Evolutionary conservation across 2,329 filamentous ascomycete species (phyloP).

Genomic region (Dendryphion nanum): DNA sequence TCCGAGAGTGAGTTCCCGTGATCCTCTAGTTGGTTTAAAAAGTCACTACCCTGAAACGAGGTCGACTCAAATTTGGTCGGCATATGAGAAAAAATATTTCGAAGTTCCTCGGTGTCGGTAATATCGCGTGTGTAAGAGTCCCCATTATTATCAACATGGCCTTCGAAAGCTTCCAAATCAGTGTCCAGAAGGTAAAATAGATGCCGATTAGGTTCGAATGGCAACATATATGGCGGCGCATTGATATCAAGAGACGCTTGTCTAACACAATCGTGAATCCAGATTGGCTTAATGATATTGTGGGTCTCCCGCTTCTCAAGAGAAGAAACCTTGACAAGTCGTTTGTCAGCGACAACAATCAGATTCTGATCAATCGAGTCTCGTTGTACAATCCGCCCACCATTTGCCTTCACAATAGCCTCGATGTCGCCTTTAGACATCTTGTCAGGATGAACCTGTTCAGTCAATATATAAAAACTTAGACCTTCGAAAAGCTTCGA

Average conservation of each 20-base stretch:
- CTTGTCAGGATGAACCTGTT: conserved; percentile 67
- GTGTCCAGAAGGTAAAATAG: conserved; percentile 67
- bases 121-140: conserved; percentile 81
- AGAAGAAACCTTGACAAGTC: conserved; percentile 76
- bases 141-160: conserved; percentile 71
- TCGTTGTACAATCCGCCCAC: conserved; percentile 75
- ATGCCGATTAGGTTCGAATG: conserved; percentile 65
- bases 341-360: conserved; percentile 77
- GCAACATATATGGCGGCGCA: conserved; percentile 58
- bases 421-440: conserved; percentile 79
- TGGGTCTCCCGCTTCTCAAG: conserved; percentile 69
- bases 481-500: conserved; percentile 71
- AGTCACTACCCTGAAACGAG: conserved; percentile 15
- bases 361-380: conserved; percentile 62
- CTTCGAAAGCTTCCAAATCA: conserved; percentile 54
- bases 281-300: conserved; percentile 74
- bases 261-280: conserved; percentile 79
- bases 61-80: conserved; percentile 16
- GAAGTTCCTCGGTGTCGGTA: conserved; percentile 60
- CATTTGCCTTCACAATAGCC: conserved; percentile 75
- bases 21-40: conserved; percentile 27
- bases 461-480: conserved; percentile 81
- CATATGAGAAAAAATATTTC: conserved; percentile 40
- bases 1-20: conserved; percentile 21
- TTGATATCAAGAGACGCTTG: conserved; percentile 56